Conservation (phyloP, 345 rosid genomes). For the Kandelia obovata region DNA sequence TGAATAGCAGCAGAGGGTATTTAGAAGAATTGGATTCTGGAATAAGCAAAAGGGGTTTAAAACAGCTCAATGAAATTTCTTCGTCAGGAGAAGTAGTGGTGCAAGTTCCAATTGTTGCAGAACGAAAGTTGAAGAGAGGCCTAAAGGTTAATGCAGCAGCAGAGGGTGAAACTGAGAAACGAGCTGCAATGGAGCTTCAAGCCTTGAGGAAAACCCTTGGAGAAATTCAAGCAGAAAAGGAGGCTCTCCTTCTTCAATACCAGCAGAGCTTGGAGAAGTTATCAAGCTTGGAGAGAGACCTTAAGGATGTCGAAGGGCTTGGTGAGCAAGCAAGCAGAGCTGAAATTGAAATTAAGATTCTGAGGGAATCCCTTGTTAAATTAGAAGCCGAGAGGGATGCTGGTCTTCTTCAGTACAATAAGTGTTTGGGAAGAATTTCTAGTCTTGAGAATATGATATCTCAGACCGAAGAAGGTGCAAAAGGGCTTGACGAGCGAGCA, state of each 20-base stretch:
- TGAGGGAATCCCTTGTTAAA: conserved; percentile 26
- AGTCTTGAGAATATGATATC: conserved; percentile 22
- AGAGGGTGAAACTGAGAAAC: conserved; percentile 8
- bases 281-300: conserved; percentile 25
- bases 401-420: conserved; percentile 26
- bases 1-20: conserved; percentile 21
- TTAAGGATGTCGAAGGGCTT: conserved; percentile 26
- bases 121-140: conserved; percentile 25
- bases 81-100: conserved; percentile 21
- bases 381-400: conserved; percentile 31
- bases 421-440: conserved; percentile 20
- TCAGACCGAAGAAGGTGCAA: conserved; percentile 30
- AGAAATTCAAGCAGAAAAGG: conserved; percentile 30
- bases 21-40: conserved; percentile 38
- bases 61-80: conserved; percentile 60
- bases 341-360: conserved; percentile 26
- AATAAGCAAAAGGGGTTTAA: conserved; percentile 53
- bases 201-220: conserved; percentile 22
- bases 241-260: conserved; percentile 22
- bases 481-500: conserved; percentile 47
- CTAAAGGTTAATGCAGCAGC: conserved; percentile 20
- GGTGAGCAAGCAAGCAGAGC: conserved; percentile 34
- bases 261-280: conserved; percentile 30
- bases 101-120: conserved; percentile 21
- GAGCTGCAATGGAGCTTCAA: conserved; percentile 17